Evolutionary conservation across 1,139 yeast species (phyloP), one percentile per base, ranked within the genome.

Genomic region (Zygosaccharomyces sapae): DNA sequence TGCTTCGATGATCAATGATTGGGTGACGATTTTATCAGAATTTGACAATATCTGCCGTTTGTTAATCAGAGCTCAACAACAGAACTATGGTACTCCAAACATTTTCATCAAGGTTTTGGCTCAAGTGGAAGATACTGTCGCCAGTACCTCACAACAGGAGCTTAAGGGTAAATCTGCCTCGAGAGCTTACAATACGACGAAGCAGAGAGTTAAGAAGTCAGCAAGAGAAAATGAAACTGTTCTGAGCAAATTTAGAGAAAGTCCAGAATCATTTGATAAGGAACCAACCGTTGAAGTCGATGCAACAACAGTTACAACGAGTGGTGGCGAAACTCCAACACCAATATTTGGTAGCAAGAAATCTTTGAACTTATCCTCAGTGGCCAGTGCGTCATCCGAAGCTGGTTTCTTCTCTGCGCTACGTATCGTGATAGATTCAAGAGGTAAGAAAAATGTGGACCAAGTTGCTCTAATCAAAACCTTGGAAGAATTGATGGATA

Each of bases 391-490:
- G 24, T 63, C 72, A 13, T 57, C 69, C 3, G 72, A 73, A 55
- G 62, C 59, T 40, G 66, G 66, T 38, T 82, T 90, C 47, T 88
- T 90, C 73, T 74, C 82, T 51, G 80, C 86, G 38, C 76, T 92
- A 65, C 80, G 83, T 65, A 71, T 80, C 47, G 81, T 92, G 52
- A 74, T 86, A 54, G 98, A 92, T 68, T 77, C 90, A 43, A 84
- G 98, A 71, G 98, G 98, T 74, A 90, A 90, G 74, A 92, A 88
- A 76, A 88, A 87, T 68, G 85, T 89, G 55, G 96, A 92, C 67
- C 80, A 83, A 58, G 71, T 67, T 52, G 96, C 86, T 67, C 96
- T 92, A 69, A 79, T 89, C 55, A 72, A 73, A 54, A 74, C 76
- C 40, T 75, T 92, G 65, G 96, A 86, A 69, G 73, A 74, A 39